Percentiles rank a stretch among this genome's conserved stretches.
phyloP scores from a whole-genome alignment of 2,329 filamentous ascomycete genomes.

The Aspergillus felis region DNA sequence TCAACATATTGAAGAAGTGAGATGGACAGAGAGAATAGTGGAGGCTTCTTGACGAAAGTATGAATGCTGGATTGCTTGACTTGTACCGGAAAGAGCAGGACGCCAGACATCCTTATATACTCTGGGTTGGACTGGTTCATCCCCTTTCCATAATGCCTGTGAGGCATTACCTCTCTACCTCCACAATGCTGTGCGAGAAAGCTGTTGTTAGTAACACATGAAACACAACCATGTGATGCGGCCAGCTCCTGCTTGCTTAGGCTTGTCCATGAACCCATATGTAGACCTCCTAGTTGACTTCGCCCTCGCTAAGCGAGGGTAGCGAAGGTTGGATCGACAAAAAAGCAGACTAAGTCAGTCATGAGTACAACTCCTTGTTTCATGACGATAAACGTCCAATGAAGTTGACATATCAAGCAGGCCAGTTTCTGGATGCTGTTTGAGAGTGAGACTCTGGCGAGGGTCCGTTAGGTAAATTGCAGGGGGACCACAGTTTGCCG shows the following conservation, averaged over 20 bases:
- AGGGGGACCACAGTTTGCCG: background rate
- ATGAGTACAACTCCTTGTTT: background rate
- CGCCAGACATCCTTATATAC: background rate
- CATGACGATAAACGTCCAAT: background rate
- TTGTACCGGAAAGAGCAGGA: background rate
- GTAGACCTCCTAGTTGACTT: too few relatives aligned
- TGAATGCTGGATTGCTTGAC: background rate
- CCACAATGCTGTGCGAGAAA: background rate
- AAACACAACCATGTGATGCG: background rate
- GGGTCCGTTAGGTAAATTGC: background rate
- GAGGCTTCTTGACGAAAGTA: background rate
- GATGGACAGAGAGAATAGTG: background rate
- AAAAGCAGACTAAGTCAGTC: too few relatives aligned
- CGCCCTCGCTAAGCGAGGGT: too few relatives aligned
- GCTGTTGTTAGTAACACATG: background rate
- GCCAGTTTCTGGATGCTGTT: background rate
- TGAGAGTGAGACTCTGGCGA: constrained; percentile 2
- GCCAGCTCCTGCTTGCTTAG: background rate
- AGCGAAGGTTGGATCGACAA: too few relatives aligned
- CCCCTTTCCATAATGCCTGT: background rate
- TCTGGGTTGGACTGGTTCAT: background rate
- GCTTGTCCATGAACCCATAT: background rate
- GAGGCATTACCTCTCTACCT: background rate
- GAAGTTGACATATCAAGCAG: background rate
- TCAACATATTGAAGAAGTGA: background rate